Evolutionary conservation across 495 filamentous ascomycete species (phyloP).

Genomic region (Podospora comata): DNA sequence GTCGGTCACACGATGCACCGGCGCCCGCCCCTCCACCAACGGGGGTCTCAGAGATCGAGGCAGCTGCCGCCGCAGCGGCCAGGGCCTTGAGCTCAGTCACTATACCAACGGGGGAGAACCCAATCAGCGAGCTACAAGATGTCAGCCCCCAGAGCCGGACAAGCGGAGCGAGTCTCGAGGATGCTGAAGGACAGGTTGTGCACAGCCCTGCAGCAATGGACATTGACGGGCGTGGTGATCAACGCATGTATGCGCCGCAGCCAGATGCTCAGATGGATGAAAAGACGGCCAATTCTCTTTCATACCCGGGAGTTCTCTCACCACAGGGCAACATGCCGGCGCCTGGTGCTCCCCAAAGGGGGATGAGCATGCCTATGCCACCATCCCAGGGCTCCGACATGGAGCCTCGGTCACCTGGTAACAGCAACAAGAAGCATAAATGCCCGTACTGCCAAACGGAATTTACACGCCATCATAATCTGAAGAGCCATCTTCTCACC

Average conservation of each 20-base stretch:
- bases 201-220: constrained; percentile 45
- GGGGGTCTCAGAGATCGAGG: constrained; percentile 30
- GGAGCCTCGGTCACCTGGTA: constrained; percentile 46
- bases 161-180: constrained; percentile 37
- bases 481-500: constrained; percentile 97
- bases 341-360: constrained; percentile 53
- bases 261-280: constrained; percentile 49
- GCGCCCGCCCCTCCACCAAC: constrained; percentile 26
- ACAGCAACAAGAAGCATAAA: constrained; percentile 81
- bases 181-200: constrained; percentile 37
- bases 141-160: constrained; percentile 41
- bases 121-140: constrained; percentile 35
- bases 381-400: constrained; percentile 54
- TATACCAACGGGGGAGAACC: constrained; percentile 33
- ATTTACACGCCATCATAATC: constrained; percentile 95
- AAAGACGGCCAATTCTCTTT: constrained; percentile 42
- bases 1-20: constrained; percentile 46
- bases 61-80: constrained; percentile 35
- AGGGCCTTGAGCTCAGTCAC: constrained; percentile 34
- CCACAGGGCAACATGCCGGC: constrained; percentile 38
- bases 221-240: constrained; percentile 38
- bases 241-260: constrained; percentile 36
- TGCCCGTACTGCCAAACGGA: constrained; percentile 94
- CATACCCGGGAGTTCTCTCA: constrained; percentile 44
- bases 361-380: constrained; percentile 73